These are phyloP conservation scores for Cornus florida DNA, from an alignment of 148 eudicot species.

Conservation along the genomic window DNA sequence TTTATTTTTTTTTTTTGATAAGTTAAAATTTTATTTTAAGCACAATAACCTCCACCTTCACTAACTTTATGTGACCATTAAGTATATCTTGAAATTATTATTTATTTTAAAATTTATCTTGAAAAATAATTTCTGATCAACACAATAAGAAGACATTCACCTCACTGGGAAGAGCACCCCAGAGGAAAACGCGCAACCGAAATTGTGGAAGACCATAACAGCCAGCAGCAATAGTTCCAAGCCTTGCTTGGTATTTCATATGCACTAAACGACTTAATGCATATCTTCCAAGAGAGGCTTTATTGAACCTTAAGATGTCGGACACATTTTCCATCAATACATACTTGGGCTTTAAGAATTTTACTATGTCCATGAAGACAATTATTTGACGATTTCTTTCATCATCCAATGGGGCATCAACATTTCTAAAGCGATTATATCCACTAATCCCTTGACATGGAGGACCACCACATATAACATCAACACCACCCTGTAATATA, in stretches of 20 bases:
- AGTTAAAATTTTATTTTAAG: too few species aligned
- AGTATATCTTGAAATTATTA: too few species aligned
- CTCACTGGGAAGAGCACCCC: constrained; percentile 92
- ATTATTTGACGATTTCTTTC: constrained; percentile 85
- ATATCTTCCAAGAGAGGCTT: constrained; percentile 79
- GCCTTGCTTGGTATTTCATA: constrained; percentile 80
- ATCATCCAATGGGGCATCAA: constrained; percentile 70
- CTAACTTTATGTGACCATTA: too few species aligned
- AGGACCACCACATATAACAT: constrained; percentile 92
- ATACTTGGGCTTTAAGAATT: constrained; percentile 80
- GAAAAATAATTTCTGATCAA: not conserved
- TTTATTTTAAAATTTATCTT: too few species aligned
- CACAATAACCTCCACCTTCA: too few species aligned
- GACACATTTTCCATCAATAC: constrained; percentile 92
- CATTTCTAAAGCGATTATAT: constrained; percentile 76
- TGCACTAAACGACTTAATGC: constrained; percentile 86
- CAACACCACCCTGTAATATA: constrained; percentile 65
- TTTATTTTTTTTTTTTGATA: too few species aligned
- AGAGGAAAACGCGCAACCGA: constrained; percentile 86
- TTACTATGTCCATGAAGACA: constrained; percentile 86
- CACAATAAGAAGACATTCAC: constrained; percentile 27
- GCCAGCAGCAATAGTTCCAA: constrained; percentile 90
- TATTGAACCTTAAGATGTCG: constrained; percentile 75
- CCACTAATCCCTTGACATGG: constrained; percentile 99
- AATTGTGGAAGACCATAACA: constrained; percentile 97